Evolutionary conservation across 805 yeast genomes (phyloP).

Genomic region (Teunomyces cretensis): DNA sequence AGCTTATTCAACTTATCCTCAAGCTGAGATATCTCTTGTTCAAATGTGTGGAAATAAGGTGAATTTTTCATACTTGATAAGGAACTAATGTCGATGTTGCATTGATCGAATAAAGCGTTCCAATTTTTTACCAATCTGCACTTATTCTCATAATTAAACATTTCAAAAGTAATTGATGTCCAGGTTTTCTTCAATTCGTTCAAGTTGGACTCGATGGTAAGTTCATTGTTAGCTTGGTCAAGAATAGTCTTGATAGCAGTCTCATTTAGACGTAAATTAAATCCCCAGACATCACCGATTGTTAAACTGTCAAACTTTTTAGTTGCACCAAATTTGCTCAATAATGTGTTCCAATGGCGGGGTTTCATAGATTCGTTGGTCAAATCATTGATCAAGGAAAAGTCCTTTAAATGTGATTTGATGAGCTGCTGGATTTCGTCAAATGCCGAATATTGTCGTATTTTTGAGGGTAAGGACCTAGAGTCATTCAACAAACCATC

Average conservation of each 20-base stretch:
- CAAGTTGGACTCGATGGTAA: slow-evolving; percentile 59
- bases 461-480: slow-evolving; percentile 53
- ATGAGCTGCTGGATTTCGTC: slow-evolving; percentile 52
- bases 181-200: slow-evolving; percentile 53
- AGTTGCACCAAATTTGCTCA: slow-evolving; percentile 30
- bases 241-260: slow-evolving; percentile 47
- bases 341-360: slow-evolving; percentile 65
- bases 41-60: slow-evolving; percentile 57
- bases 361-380: slow-evolving; percentile 56
- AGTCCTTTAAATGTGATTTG: slow-evolving; percentile 38
- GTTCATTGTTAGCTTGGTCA: slow-evolving; percentile 71
- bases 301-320: slow-evolving; percentile 29
- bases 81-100: slow-evolving; percentile 60
- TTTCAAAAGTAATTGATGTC: slow-evolving; percentile 51
- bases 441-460: slow-evolving; percentile 70
- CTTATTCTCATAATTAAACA: slow-evolving; percentile 51
- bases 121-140: slow-evolving; percentile 65
- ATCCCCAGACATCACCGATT: slow-evolving; percentile 61
- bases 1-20: slow-evolving; percentile 56
- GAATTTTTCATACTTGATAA: slow-evolving; percentile 73
- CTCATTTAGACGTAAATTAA: slow-evolving; percentile 50
- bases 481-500: slow-evolving; percentile 50
- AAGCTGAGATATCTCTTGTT: slow-evolving; percentile 53
- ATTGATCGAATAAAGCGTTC: slow-evolving; percentile 57
- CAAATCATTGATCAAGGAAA: slow-evolving; percentile 44